Base-by-base conservation (phyloP, 306 rosid species). In the Rosa rugosa region DNA sequence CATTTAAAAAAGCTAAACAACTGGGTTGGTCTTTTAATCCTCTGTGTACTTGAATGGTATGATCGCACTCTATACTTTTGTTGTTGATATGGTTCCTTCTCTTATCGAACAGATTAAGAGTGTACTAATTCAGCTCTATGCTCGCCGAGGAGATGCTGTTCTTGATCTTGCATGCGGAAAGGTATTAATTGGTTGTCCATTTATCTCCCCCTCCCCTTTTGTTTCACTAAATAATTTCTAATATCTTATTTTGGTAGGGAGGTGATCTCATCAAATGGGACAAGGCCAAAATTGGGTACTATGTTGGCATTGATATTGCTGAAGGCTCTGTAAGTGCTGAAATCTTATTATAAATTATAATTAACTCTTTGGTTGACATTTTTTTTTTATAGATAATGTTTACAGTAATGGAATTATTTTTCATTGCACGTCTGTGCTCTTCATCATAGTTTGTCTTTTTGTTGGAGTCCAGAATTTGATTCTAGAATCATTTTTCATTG, bases 201-300 rank as follows among this genome's bases (percentile, higher is more conserved):
- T 72, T 74, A 20, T 77, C 64, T 41, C 16, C 60, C 46, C 45
- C 41, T 62, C 23, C 66, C 78, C 38, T 68, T 31, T 42, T 72
- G 46, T 34, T 78, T 63, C 12, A 40, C 77, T 73, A 54, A 77
- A 36, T 40, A 5, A 9, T 56, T 42, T 53, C 71, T 53, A 68
- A 60, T 75, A 44, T 77, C 59, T 71, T 57, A 42, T 80, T 69
- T 79, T 18, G 63, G 64, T 80, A 95, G 99, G 99, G 99, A n/a
- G 98, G 99, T 66, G 99, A 95, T 85, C 98, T 95, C 71, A 93
- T 95, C 86, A 93, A 95, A 89, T 95, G 99, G 99, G 99, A 95
- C 88, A 95, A 95, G 82, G 97, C 99, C 41, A 95, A 87, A 84
- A 56, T 95, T 88, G 99, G 97, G 65, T 95, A 95, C 72, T 95